Evolutionary conservation across 2,329 filamentous ascomycete genomes (phyloP).

Genomic region (Chaetomium olivaceum): DNA sequence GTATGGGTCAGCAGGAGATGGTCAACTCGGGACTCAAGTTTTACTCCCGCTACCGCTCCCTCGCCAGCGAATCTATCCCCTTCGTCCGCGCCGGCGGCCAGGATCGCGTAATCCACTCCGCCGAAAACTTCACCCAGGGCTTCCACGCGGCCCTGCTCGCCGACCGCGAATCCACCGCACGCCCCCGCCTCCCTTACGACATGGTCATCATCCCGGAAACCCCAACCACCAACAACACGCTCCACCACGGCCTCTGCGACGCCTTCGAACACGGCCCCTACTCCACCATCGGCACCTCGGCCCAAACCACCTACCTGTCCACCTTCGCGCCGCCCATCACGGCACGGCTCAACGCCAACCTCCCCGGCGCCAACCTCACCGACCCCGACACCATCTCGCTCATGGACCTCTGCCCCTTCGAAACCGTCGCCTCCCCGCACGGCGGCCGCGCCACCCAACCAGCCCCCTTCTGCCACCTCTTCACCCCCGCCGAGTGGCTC

Average conservation of each 20-base stretch:
- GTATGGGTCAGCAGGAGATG: conserved; percentile 69
- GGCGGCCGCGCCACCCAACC: conserved; percentile 53
- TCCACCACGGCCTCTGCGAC: conserved; percentile 72
- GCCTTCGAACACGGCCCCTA: conserved; percentile 64
- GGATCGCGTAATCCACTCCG: conserved; percentile 55
- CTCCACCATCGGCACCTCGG: conserved; percentile 49
- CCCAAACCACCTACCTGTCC: conserved; percentile 59
- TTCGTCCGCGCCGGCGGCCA: conserved; percentile 49
- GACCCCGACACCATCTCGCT: conserved; percentile 64
- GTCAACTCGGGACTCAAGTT: conserved; percentile 75
- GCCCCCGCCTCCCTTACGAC: conserved; percentile 50
- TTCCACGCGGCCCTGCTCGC: conserved; percentile 60
- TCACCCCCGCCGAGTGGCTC: conserved; percentile 71
- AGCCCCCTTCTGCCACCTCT: conserved; percentile 75
- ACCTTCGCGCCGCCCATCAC: conserved; percentile 68
- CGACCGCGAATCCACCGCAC: conserved; percentile 39
- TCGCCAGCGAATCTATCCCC: conserved; percentile 52
- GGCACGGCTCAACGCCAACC: conserved; percentile 66
- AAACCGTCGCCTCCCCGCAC: conserved; percentile 67
- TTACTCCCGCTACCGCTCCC: conserved; percentile 67
- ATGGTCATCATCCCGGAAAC: conserved; percentile 72
- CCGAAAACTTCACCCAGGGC: conserved; percentile 72
- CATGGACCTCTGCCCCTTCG: conserved; percentile 89
- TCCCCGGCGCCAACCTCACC: conserved; percentile 68
- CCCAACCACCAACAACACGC: conserved; percentile 71